Conservation (phyloP, 108 stramenopile genomes). For the Nitzschia sp. region DNA sequence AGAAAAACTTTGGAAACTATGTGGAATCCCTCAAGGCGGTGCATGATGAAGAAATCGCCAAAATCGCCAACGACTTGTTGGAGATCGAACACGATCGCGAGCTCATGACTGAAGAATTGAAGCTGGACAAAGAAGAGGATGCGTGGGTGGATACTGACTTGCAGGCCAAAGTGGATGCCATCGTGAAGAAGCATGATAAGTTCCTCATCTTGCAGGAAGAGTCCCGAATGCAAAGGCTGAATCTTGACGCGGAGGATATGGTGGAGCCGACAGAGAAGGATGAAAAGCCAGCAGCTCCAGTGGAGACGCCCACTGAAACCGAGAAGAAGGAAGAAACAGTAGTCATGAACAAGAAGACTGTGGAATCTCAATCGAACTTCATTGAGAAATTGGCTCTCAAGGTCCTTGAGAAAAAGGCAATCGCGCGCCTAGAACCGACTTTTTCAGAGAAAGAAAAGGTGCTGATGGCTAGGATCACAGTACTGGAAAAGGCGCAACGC, state of each 20-base stretch:
- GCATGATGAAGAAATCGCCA: constrained; percentile 22
- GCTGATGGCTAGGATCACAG: not conserved
- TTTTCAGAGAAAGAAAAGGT: not conserved
- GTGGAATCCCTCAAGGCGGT: constrained; percentile 20
- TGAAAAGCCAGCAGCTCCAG: not conserved
- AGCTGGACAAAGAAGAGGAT: not conserved
- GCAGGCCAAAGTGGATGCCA: constrained; percentile 1
- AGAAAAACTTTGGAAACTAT: not conserved
- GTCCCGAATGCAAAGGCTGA: not conserved
- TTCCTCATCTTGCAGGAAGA: constrained; percentile 14
- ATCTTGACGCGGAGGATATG: not conserved
- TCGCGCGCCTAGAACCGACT: not conserved
- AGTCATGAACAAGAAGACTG: not conserved
- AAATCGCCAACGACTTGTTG: constrained; percentile 14
- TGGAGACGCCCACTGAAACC: too few relatives aligned
- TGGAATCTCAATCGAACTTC: not conserved
- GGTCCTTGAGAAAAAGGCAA: not conserved
- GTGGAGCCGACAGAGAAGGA: not conserved
- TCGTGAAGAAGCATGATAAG: constrained; percentile 1
- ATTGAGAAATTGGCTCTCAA: not conserved
- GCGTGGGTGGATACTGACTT: not conserved
- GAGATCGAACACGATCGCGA: constrained; percentile 7
- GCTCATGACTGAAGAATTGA: not conserved
- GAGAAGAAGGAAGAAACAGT: too few relatives aligned
- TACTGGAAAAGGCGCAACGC: not conserved